A percentile compares a stretch with the other conserved stretches of the same genome.
phyloP scores from a whole-genome alignment of 441 rosid genomes.

The Brassica balearica region DNA sequence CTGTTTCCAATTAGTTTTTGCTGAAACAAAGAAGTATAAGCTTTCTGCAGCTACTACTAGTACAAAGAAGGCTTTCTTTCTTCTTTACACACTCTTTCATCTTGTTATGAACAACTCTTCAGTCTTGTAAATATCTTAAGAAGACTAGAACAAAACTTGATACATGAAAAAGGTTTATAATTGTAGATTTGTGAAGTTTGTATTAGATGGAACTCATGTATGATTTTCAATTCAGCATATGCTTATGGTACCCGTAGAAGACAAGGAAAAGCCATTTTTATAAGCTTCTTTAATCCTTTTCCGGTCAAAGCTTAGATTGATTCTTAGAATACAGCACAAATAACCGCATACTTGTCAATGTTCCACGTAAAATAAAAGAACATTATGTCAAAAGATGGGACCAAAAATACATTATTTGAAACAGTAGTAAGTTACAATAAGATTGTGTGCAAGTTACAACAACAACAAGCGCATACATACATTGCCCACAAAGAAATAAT shows the following conservation, averaged over 20 bases:
- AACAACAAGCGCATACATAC: constrained; percentile 9
- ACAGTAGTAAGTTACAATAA: background rate
- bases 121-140: constrained; percentile 29
- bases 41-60: background rate
- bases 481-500: constrained; percentile 15
- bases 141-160: constrained; percentile 1
- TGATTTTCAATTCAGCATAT: no score
- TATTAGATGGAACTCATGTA: background rate
- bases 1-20: constrained; percentile 47
- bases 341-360: background rate
- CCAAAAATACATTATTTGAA: background rate
- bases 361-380: background rate
- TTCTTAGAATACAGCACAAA: background rate
- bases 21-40: constrained; percentile 20
- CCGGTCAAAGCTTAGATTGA: background rate
- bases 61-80: background rate
- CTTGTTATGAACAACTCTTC: background rate
- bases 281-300: background rate
- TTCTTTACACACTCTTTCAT: background rate
- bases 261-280: no score
- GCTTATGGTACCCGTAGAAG: no score
- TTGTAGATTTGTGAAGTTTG: background rate
- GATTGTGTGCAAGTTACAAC: constrained; percentile 34
- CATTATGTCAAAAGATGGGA: background rate
- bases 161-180: constrained; percentile 11